A percentile compares a stretch with the other conserved stretches of the same genome.
phyloP scores from a whole-genome alignment of 2,329 filamentous ascomycete genomes.

The Calcarisporium arbuscula region DNA sequence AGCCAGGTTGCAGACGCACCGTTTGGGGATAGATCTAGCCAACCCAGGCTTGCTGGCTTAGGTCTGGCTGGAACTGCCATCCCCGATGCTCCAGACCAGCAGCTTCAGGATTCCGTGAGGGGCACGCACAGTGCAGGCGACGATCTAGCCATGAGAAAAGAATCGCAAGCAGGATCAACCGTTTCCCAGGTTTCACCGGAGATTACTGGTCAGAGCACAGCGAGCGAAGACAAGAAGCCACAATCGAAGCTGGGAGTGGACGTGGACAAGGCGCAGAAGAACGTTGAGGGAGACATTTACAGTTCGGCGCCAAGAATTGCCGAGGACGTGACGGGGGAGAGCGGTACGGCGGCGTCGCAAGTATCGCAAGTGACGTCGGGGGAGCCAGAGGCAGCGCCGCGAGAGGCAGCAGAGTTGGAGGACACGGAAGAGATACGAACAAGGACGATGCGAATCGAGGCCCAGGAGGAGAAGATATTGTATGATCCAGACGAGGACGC shows the following conservation, averaged over 20 bases:
- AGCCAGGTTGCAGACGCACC: no score
- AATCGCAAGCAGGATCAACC: no score
- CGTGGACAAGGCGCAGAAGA: slow-evolving; percentile 9
- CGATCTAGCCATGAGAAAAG: no score
- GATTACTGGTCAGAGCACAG: no score
- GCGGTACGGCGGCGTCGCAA: background rate
- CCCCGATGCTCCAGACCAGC: no score
- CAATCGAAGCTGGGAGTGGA: slow-evolving; percentile 5
- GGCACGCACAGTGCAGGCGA: no score
- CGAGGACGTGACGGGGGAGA: background rate
- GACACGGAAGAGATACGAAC: slow-evolving; percentile 37
- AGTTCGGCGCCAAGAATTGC: slow-evolving; percentile 22
- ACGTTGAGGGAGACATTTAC: slow-evolving; percentile 26
- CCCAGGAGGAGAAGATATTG: slow-evolving; percentile 51
- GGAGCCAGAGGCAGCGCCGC: slow-evolving; percentile 3
- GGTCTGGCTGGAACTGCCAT: no score
- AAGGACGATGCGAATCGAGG: slow-evolving; percentile 35
- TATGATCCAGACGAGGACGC: slow-evolving; percentile 27
- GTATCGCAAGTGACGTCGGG: slow-evolving; percentile 2
- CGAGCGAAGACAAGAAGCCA: no score
- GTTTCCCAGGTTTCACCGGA: no score
- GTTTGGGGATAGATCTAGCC: no score
- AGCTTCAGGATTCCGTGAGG: no score
- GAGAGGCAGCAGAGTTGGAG: slow-evolving; percentile 28
- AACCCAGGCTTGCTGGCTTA: no score